Evolutionary conservation across 2,329 filamentous ascomycete species (phyloP), one percentile per base, ranked within the genome.

Genomic region (Calonectria pauciramosa): DNA sequence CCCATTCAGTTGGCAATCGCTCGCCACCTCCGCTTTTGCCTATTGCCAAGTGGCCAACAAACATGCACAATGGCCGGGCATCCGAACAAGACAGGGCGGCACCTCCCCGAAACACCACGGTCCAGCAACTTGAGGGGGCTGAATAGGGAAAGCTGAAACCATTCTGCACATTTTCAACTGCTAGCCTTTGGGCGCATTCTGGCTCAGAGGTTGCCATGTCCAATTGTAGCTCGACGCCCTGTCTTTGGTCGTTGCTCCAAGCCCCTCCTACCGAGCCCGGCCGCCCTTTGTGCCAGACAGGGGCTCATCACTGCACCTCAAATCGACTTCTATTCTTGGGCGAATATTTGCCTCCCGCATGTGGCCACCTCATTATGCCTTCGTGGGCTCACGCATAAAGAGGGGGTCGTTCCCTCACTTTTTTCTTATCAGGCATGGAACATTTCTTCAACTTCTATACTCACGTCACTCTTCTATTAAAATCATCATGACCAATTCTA

Each of bases 401-500:
- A 26, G 30, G 9, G 49, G 36, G 30, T 34, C 30, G 11, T 26
- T 51, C 28, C 56, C 71, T 65, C 14, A 38, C 10, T 11, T 52
- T 56, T 56, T 18, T 26, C 32, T 10, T 7, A 16, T 20, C 34
- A 52, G 20, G 9, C 51, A 67, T 52, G 49, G 60, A 38, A 66
- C 49, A 23, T 20, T 20, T 38, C 32, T 26, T 38, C 20, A 10
- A 18, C 18, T 52, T 23, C 9, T 44, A 63, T 49, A 26, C 23
- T 26, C 26, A 34, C 23, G 23, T 32, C 34, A n/a, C 34, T n/a
- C 14, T 52, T 34, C 11, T 60, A 32, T 67, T 70, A 70, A 23
- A 56, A 8, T 60, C 67, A 60, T 44, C 71, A 73, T 73, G 60
- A 28, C 32, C 13, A 28, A 38, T 41, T 36, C 67, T 14, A 36